phyloP scores from a whole-genome alignment of 2,329 filamentous ascomycete genomes.

The Ophiosphaerella korrae region DNA sequence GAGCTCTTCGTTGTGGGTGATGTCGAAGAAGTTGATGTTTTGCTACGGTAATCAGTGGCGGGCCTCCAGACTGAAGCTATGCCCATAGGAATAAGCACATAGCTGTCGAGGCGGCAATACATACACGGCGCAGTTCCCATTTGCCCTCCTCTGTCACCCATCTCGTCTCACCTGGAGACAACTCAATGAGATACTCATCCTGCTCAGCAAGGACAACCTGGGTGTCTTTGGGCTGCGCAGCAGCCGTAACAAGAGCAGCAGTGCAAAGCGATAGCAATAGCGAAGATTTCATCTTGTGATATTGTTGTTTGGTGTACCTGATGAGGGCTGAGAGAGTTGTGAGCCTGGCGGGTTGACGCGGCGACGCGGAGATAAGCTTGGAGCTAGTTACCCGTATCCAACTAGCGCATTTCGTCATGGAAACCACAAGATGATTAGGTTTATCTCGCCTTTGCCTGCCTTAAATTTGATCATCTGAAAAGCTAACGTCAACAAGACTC shows the following conservation, averaged over 20 bases:
- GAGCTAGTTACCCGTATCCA: conserved; percentile 11
- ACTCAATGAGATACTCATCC: conserved; percentile 69
- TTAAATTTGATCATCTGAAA: too few species aligned
- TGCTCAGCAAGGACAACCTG: conserved; percentile 38
- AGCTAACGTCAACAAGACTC: background rate
- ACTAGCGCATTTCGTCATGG: conserved; percentile 9
- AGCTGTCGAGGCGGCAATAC: conserved; percentile 29
- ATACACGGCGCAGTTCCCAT: conserved; percentile 83
- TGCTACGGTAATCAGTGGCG: conserved; percentile 59
- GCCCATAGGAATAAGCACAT: too few species aligned
- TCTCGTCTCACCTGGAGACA: conserved; percentile 78
- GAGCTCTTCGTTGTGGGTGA: conserved; percentile 74
- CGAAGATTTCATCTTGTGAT: conserved; percentile 35
- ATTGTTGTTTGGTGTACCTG: background rate
- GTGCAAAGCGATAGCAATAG: conserved; percentile 40
- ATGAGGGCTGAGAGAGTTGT: conserved; percentile 7
- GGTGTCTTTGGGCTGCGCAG: conserved; percentile 28
- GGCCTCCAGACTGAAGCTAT: background rate
- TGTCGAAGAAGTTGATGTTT: conserved; percentile 91
- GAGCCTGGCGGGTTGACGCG: conserved; percentile 23
- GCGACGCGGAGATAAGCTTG: conserved; percentile 18
- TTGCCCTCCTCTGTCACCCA: conserved; percentile 96
- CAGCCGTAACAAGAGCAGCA: conserved; percentile 34
- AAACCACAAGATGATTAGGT: conserved; percentile 6
- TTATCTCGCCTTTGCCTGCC: background rate